A percentile compares a stretch with the other conserved stretches of the same genome.
Evolutionary conservation across 345 rosid genomes (phyloP).

Genomic region (Clausena lansium): DNA sequence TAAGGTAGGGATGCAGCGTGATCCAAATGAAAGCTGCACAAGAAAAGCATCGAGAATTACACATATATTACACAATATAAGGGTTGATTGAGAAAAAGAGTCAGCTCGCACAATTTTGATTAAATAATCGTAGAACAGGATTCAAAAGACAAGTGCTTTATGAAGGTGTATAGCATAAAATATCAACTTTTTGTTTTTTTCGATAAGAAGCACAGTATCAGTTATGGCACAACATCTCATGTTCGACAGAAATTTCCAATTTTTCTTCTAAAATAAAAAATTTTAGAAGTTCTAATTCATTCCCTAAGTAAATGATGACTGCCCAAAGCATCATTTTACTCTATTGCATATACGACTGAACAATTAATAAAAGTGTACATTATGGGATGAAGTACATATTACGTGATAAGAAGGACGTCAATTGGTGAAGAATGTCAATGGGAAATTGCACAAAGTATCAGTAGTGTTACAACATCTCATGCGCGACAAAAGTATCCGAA

Average conservation of each 20-base stretch:
- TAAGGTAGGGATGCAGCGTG: slow-evolving; percentile 98
- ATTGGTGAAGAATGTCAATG: no score
- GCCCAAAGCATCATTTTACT: not conserved
- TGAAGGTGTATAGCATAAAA: not conserved
- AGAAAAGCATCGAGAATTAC: not conserved
- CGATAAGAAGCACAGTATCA: not conserved
- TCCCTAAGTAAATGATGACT: not conserved
- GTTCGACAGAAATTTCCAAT: not conserved
- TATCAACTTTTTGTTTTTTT: no score
- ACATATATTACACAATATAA: not conserved
- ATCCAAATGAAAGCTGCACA: slow-evolving; percentile 97
- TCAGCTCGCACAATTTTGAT: not conserved
- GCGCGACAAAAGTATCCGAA: not conserved
- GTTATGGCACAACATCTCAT: not conserved
- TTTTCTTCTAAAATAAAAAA: not conserved
- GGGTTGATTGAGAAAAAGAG: not conserved
- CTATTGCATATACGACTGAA: not conserved
- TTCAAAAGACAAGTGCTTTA: not conserved
- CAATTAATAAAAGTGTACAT: not conserved
- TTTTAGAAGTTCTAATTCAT: not conserved
- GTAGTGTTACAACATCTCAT: no score
- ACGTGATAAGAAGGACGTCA: slow-evolving; percentile 83
- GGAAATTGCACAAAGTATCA: not conserved
- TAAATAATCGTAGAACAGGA: not conserved
- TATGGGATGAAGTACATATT: slow-evolving; percentile 36